These are phyloP conservation scores for Periconia macrospinosa DNA, from an alignment of 2,329 filamentous ascomycete species.

Conservation along the genomic window DNA sequence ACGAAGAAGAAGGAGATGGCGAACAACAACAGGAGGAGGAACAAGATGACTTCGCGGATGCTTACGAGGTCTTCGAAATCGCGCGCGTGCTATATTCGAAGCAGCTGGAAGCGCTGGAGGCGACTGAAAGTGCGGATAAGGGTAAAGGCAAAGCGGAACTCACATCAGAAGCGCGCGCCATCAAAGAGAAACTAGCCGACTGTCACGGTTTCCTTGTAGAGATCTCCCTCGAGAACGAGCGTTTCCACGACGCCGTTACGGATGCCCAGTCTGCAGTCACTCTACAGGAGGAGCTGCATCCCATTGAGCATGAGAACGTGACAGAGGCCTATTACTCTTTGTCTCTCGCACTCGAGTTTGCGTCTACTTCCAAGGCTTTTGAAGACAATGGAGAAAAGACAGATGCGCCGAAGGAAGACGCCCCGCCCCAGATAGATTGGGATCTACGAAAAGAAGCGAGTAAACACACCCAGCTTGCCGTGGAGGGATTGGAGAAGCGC, in stretches of 20 bases:
- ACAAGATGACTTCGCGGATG: conserved; percentile 65
- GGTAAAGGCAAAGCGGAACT: conserved; percentile 51
- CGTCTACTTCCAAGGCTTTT: conserved; percentile 69
- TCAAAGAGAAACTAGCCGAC: conserved; percentile 84
- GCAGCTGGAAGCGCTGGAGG: conserved; percentile 53
- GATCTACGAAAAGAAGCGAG: conserved; percentile 71
- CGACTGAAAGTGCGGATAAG: conserved; percentile 40
- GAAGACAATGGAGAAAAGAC: conserved; percentile 50
- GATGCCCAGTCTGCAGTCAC: conserved; percentile 78
- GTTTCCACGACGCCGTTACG: conserved; percentile 82
- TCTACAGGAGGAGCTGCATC: conserved; percentile 77
- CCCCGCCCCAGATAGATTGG: conserved; percentile 62
- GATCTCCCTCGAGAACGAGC: conserved; percentile 95
- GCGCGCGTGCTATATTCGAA: conserved; percentile 62
- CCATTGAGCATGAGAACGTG: conserved; percentile 78
- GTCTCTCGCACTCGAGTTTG: conserved; percentile 91
- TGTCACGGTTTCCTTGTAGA: conserved; percentile 93
- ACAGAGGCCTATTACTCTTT: conserved; percentile 97
- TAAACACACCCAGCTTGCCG: conserved; percentile 71
- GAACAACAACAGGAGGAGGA: conserved; percentile 53
- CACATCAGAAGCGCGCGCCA: conserved; percentile 32
- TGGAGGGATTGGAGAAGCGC: conserved; percentile 71
- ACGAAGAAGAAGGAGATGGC: conserved; percentile 65
- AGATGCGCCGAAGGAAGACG: conserved; percentile 46
- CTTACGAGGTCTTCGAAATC: conserved; percentile 66